A percentile compares a stretch with the other conserved stretches of the same genome.
Evolutionary conservation across 108 stramenopile genomes (phyloP).

Genomic region (Nitzschia palea): DNA sequence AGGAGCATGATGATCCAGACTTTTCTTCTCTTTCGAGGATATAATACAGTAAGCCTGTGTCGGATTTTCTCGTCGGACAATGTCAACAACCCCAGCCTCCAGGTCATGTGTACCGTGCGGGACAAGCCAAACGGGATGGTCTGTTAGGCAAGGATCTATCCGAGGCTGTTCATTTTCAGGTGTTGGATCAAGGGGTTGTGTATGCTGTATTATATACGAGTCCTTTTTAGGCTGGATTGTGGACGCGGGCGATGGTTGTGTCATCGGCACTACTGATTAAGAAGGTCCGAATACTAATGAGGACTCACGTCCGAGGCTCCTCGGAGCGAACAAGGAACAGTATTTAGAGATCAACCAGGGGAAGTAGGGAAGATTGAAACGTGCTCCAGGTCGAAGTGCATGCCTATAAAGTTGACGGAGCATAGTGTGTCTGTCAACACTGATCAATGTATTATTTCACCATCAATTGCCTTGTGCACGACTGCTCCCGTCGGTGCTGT

Average conservation of each 20-base stretch:
- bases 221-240: not conserved
- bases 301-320: too few species aligned
- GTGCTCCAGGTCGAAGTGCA: not conserved
- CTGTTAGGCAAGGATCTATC: slow-evolving; percentile 2
- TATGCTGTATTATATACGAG: slow-evolving; percentile 18
- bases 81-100: not conserved
- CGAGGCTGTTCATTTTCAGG: slow-evolving; percentile 2
- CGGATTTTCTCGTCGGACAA: slow-evolving; percentile 21
- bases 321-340: not conserved
- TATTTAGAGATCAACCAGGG: not conserved
- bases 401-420: too few species aligned
- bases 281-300: too few species aligned
- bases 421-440: too few species aligned
- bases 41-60: slow-evolving; percentile 32
- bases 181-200: slow-evolving; percentile 6
- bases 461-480: too few species aligned
- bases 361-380: not conserved
- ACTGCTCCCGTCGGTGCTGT: too few species aligned
- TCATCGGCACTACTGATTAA: too few species aligned
- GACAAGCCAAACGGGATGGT: slow-evolving; percentile 4
- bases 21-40: slow-evolving; percentile 3
- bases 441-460: too few species aligned
- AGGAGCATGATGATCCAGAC: slow-evolving; percentile 31
- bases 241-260: too few species aligned
- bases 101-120: slow-evolving; percentile 10